phyloP scores from a whole-genome alignment of 257 asterid species.

The Plantago major region DNA sequence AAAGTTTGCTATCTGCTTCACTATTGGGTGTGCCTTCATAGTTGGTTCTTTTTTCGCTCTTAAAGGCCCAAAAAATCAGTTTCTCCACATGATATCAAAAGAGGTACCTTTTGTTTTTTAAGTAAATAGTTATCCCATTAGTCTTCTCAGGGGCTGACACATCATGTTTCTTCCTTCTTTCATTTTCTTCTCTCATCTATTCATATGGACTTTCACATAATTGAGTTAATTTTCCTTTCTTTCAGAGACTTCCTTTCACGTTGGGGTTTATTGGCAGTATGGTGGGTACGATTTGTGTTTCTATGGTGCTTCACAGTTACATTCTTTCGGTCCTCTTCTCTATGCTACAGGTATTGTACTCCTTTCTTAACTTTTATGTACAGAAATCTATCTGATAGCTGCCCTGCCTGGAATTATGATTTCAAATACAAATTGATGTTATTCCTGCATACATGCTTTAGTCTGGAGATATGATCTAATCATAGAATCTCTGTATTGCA shows the following conservation, averaged over 20 bases:
- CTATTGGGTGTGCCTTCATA: constrained; percentile 75
- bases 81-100: constrained; percentile 71
- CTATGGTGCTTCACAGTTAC: constrained; percentile 88
- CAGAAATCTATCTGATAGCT: neutral
- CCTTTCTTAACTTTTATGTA: neutral
- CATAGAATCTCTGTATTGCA: neutral
- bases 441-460: neutral
- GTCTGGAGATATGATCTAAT: neutral
- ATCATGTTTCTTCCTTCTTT: no score
- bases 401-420: neutral
- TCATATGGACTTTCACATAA: constrained; percentile 6
- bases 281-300: constrained; percentile 69
- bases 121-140: neutral
- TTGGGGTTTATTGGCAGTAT: constrained; percentile 66
- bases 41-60: constrained; percentile 84
- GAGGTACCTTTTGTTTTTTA: constrained; percentile 44
- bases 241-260: constrained; percentile 81
- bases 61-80: constrained; percentile 76
- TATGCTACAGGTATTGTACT: constrained; percentile 52
- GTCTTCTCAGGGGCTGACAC: no score
- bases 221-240: constrained; percentile 6
- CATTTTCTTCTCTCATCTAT: neutral
- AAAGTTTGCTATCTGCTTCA: constrained; percentile 87
- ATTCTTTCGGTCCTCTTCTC: constrained; percentile 77
- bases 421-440: neutral